Evolutionary conservation across 1,284 basidiomycete genomes (phyloP).

Genomic region (Phlebopus sp.): DNA sequence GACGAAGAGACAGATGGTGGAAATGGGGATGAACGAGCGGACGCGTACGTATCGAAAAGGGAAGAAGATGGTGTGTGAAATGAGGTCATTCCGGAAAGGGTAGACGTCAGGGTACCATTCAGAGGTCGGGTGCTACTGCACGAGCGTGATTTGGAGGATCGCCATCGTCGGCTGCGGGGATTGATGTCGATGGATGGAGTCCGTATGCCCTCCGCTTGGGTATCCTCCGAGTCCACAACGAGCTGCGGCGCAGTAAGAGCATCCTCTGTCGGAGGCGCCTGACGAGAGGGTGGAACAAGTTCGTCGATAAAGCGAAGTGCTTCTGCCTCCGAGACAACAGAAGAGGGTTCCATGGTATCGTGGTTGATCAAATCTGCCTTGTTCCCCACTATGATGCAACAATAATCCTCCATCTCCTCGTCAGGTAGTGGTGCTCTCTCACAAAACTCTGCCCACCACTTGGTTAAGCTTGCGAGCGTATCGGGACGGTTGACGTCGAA

Average conservation of each 20-base stretch:
- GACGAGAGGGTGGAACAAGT: constrained; percentile 42
- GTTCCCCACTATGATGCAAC: constrained; percentile 76
- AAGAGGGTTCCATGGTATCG: constrained; percentile 1
- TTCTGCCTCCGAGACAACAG: constrained; percentile 34
- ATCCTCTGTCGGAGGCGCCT: constrained; percentile 30
- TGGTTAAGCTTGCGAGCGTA: constrained; percentile 55
- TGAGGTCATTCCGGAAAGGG: constrained; percentile 52
- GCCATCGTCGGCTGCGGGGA: constrained; percentile 20
- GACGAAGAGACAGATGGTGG: constrained; percentile 34
- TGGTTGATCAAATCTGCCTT: constrained; percentile 58
- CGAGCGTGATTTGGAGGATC: constrained; percentile 41
- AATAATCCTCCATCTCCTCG: constrained; percentile 61
- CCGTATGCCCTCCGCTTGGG: constrained; percentile 11
- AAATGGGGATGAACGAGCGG: constrained; percentile 59
- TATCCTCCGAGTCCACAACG: constrained; percentile 14
- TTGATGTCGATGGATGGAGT: constrained; percentile 23
- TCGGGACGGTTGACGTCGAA: constrained; percentile 70
- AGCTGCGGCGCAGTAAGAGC: constrained; percentile 27
- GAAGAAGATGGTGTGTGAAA: constrained; percentile 77
- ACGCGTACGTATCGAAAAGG: constrained; percentile 37
- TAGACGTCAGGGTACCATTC: constrained; percentile 42
- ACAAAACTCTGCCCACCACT: constrained; percentile 77
- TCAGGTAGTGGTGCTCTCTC: constrained; percentile 62
- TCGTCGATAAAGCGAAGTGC: constrained; percentile 50
- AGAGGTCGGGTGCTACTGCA: constrained; percentile 35